A percentile compares a stretch with the other conserved stretches of the same genome.
Evolutionary conservation across 1,284 basidiomycete species (phyloP).

Genomic region (Lignosus rhinocerotis): DNA sequence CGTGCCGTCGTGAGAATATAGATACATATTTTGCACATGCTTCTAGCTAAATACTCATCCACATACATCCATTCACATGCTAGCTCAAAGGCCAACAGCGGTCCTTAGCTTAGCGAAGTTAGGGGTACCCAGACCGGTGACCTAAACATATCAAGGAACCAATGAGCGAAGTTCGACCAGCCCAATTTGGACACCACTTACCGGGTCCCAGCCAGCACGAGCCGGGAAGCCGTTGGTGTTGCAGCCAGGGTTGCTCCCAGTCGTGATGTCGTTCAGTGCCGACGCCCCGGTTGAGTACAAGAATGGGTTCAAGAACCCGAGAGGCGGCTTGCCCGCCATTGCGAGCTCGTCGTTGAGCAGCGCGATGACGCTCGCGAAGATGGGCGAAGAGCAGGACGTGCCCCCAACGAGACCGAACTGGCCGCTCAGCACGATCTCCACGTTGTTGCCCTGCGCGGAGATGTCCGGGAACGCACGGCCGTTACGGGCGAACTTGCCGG

Average conservation of each 20-base stretch:
- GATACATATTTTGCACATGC: neutral
- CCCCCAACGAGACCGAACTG: constrained; percentile 49
- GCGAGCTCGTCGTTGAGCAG: constrained; percentile 55
- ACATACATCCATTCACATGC: constrained; percentile 4
- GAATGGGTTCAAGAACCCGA: constrained; percentile 54
- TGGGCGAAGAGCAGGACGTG: constrained; percentile 50
- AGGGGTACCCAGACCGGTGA: constrained; percentile 33
- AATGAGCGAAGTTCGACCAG: neutral
- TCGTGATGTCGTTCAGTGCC: constrained; percentile 46
- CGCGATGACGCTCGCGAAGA: constrained; percentile 52
- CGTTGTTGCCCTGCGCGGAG: constrained; percentile 33
- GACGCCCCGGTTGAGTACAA: constrained; percentile 33
- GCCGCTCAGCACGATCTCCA: constrained; percentile 31
- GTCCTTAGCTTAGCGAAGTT: constrained; percentile 24
- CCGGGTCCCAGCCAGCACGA: constrained; percentile 37
- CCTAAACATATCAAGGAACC: neutral
- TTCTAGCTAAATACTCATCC: constrained; percentile 56
- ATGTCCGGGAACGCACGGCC: constrained; percentile 39
- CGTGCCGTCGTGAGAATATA: neutral
- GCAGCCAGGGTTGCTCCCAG: constrained; percentile 33
- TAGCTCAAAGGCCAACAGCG: neutral
- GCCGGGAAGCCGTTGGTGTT: constrained; percentile 39
- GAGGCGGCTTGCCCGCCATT: constrained; percentile 40
- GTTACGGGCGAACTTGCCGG: constrained; percentile 31
- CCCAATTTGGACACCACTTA: neutral